Evolutionary conservation across 106 monocot genomes (phyloP).

Genomic region (Allium cepa): DNA sequence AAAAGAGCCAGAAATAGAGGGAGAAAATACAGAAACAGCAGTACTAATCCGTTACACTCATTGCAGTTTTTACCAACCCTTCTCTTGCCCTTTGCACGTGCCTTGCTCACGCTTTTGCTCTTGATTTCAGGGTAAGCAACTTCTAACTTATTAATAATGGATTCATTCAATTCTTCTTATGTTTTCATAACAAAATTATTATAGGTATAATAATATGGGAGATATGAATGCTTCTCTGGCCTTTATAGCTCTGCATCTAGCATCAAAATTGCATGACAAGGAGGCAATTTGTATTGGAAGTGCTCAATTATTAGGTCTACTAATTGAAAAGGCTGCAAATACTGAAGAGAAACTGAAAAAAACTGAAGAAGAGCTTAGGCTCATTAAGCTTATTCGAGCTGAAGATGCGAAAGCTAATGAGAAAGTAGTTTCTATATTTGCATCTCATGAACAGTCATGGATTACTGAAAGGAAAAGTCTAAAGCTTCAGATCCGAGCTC

Average conservation of each 20-base stretch:
- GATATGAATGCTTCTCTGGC: slow-evolving; percentile 17
- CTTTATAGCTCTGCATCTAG: slow-evolving; percentile 16
- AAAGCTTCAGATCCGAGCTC: slow-evolving; percentile 37
- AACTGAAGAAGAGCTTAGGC: slow-evolving; percentile 25
- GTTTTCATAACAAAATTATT: too few relatives aligned
- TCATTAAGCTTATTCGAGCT: slow-evolving; percentile 38
- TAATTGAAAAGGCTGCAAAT: slow-evolving; percentile 25
- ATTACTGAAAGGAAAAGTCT: slow-evolving; percentile 57
- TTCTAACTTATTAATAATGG: too few relatives aligned
- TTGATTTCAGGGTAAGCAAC: too few relatives aligned
- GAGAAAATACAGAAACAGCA: too few relatives aligned
- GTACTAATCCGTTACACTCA: too few relatives aligned
- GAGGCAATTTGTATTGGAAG: slow-evolving; percentile 32
- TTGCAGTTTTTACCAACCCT: too few relatives aligned
- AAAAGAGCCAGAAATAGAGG: too few relatives aligned
- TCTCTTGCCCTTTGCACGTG: too few relatives aligned
- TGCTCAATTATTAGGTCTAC: slow-evolving; percentile 33
- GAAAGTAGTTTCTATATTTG: slow-evolving; percentile 79
- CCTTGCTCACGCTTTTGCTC: too few relatives aligned
- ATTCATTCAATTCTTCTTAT: too few relatives aligned
- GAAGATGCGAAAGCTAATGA: slow-evolving; percentile 94
- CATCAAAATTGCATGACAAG: slow-evolving; percentile 7
- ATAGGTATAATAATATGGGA: not conserved
- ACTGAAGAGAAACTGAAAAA: slow-evolving; percentile 19
- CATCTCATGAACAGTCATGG: slow-evolving; percentile 79